These are phyloP conservation scores for Yamadazyma atlantica DNA, from an alignment of 1,139 yeast genomes.

Conservation along the genomic window DNA sequence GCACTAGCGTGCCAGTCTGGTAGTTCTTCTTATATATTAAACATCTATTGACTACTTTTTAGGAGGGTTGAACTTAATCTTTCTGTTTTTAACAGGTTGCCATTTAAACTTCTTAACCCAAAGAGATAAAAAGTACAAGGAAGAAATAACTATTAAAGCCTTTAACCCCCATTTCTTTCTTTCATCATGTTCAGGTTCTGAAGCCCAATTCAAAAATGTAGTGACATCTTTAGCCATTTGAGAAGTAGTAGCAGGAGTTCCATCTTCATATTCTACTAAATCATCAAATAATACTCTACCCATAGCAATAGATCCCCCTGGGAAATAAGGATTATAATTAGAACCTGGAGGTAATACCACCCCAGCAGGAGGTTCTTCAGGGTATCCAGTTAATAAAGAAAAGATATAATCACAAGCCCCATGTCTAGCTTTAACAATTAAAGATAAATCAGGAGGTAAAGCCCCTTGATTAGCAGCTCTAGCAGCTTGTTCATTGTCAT, in stretches of 20 bases:
- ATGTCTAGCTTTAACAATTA: constrained; percentile 98
- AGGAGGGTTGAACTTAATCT: constrained; percentile 92
- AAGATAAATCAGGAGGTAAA: constrained; percentile 94
- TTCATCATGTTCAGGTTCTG: constrained; percentile 98
- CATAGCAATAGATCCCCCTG: constrained; percentile 99
- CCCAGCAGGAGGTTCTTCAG: constrained; percentile 99
- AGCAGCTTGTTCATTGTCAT: constrained; percentile 97
- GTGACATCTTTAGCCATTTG: constrained; percentile 99
- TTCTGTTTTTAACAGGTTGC: constrained; percentile 94
- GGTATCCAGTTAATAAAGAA: constrained; percentile 94
- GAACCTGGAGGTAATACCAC: constrained; percentile 88
- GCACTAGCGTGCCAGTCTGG: no score
- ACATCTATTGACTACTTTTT: constrained; percentile 18
- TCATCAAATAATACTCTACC: constrained; percentile 97
- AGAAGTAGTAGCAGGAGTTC: constrained; percentile 97
- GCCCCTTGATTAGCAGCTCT: constrained; percentile 99
- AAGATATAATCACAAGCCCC: constrained; percentile 97
- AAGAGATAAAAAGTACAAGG: constrained; percentile 78
- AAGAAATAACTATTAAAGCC: constrained; percentile 77
- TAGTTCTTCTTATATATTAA: no score
- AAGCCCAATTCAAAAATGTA: constrained; percentile 95
- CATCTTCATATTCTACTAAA: constrained; percentile 96
- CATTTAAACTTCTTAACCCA: constrained; percentile 99
- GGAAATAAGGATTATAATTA: constrained; percentile 99
- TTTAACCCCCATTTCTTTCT: constrained; percentile 97